These are phyloP conservation scores for Sanguinoderma infundibulare DNA, from an alignment of 1,284 basidiomycete species.

Conservation along the genomic window DNA sequence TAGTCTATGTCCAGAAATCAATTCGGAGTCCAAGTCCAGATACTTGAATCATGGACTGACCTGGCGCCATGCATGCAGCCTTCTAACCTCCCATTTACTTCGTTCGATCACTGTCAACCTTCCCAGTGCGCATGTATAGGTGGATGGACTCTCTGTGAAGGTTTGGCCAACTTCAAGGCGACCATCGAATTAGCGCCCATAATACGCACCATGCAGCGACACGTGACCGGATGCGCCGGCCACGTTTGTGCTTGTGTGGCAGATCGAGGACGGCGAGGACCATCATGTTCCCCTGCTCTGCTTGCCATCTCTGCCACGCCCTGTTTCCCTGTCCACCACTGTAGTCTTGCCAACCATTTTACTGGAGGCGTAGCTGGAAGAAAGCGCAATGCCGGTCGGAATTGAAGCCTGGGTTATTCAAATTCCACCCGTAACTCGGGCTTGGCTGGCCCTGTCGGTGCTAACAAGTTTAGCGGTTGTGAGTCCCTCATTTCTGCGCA, in stretches of 20 bases:
- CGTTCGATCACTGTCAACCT: too few relatives aligned
- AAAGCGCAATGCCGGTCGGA: constrained; percentile 68
- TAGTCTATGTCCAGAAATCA: neutral
- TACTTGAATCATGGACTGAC: neutral
- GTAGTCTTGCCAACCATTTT: neutral
- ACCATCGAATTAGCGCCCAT: neutral
- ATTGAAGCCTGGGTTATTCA: constrained; percentile 86
- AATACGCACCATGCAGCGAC: neutral
- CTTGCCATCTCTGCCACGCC: neutral
- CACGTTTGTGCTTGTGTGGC: constrained; percentile 18
- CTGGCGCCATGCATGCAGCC: neutral
- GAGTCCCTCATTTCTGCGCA: constrained; percentile 37
- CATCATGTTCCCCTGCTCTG: constrained; percentile 5
- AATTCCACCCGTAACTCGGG: constrained; percentile 87
- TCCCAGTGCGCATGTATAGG: too few relatives aligned
- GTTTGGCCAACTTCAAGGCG: neutral
- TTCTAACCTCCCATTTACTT: too few relatives aligned
- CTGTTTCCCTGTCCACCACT: neutral
- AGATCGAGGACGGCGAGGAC: neutral
- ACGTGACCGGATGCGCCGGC: constrained; percentile 16
- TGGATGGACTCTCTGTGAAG: neutral
- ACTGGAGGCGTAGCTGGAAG: neutral
- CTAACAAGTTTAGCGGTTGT: constrained; percentile 86
- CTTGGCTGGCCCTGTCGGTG: constrained; percentile 81
- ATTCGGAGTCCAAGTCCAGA: neutral